These are phyloP conservation scores for Cordia subcordata DNA, from an alignment of 257 asterid genomes.

Conservation along the genomic window DNA sequence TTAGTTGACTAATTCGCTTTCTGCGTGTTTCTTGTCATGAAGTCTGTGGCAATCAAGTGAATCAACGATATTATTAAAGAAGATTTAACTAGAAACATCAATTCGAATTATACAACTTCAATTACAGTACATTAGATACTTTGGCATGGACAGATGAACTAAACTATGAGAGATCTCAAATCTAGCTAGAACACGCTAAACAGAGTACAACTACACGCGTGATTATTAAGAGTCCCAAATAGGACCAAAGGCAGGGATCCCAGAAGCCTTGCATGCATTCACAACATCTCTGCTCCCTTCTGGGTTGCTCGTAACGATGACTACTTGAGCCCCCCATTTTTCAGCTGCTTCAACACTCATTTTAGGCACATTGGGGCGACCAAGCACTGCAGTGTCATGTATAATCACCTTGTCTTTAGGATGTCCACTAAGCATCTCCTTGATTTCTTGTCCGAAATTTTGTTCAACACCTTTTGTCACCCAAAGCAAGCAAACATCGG, in stretches of 20 bases:
- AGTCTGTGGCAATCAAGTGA: too few relatives aligned
- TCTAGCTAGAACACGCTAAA: too few relatives aligned
- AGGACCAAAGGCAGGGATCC: slow-evolving; percentile 68
- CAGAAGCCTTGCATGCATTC: slow-evolving; percentile 47
- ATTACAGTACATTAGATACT: too few relatives aligned
- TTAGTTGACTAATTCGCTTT: too few relatives aligned
- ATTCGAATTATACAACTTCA: too few relatives aligned
- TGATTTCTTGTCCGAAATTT: slow-evolving; percentile 56
- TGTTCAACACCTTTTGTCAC: slow-evolving; percentile 65
- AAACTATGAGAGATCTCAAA: too few relatives aligned
- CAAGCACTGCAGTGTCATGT: slow-evolving; percentile 58
- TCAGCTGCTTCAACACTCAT: slow-evolving; percentile 53
- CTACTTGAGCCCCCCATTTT: slow-evolving; percentile 55
- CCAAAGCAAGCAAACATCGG: slow-evolving; percentile 60
- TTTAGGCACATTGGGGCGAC: slow-evolving; percentile 56
- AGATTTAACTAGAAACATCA: too few relatives aligned
- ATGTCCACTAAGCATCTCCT: slow-evolving; percentile 44
- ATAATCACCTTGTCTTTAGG: slow-evolving; percentile 47
- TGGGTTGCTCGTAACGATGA: slow-evolving; percentile 68
- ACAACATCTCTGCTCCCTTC: slow-evolving; percentile 69
- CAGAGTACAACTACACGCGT: too few relatives aligned
- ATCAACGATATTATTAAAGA: too few relatives aligned
- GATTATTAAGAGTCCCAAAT: slow-evolving; percentile 62
- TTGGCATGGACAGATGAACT: too few relatives aligned
- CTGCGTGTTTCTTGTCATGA: too few relatives aligned